Conservation (phyloP, 495 filamentous ascomycete genomes). For the Lophiostoma macrostomum region DNA sequence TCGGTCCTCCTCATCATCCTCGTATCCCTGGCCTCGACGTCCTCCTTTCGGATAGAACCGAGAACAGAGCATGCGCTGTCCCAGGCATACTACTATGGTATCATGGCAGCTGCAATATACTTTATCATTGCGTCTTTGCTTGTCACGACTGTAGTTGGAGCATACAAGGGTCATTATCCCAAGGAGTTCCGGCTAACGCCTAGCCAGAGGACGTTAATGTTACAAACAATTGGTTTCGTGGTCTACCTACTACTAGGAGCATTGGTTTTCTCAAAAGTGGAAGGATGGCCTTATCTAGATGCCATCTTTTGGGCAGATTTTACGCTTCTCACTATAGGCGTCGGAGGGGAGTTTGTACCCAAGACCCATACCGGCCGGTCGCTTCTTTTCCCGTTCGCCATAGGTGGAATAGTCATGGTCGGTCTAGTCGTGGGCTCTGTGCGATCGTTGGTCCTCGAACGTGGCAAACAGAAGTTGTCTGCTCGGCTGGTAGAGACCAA, state of each 20-base stretch:
- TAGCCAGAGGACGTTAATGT: conserved; percentile 78
- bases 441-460: conserved; percentile 72
- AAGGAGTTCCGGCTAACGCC: conserved; percentile 69
- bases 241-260: conserved; percentile 74
- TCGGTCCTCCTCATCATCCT: conserved; percentile 63
- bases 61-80: conserved; percentile 54
- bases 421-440: conserved; percentile 82
- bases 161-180: conserved; percentile 59
- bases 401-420: conserved; percentile 75
- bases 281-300: conserved; percentile 77
- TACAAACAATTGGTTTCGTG: conserved; percentile 79
- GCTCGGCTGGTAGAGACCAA: conserved; percentile 70
- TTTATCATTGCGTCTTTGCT: conserved; percentile 71
- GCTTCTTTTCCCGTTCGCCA: conserved; percentile 74
- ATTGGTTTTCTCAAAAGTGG: conserved; percentile 65
- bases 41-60: conserved; percentile 48
- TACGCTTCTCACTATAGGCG: conserved; percentile 80
- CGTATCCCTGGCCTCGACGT: conserved; percentile 51
- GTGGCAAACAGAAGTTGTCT: conserved; percentile 66
- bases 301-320: conserved; percentile 80
- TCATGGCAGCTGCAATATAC: conserved; percentile 73
- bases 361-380: conserved; percentile 59
- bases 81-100: conserved; percentile 78
- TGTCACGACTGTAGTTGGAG: conserved; percentile 65
- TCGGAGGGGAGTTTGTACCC: conserved; percentile 65